Evolutionary conservation across 306 rosid species (phyloP).

Genomic region (Lagenaria siceraria): DNA sequence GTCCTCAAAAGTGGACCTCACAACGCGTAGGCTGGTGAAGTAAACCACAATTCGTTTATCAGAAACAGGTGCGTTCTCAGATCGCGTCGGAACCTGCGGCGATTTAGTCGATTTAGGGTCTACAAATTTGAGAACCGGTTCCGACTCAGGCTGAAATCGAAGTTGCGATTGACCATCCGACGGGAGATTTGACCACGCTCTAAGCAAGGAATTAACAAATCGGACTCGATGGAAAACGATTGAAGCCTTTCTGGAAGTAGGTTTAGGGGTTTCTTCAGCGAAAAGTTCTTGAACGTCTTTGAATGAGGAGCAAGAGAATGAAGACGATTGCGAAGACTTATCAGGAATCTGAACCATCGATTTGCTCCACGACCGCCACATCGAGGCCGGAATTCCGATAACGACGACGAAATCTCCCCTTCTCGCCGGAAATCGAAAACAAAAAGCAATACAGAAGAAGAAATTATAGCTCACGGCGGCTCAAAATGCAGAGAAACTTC

Average conservation of each 20-base stretch:
- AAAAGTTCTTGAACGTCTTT: conserved; percentile 68
- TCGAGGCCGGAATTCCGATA: conserved; percentile 28
- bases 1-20: conserved; percentile 65
- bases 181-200: conserved; percentile 27
- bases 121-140: background rate
- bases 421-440: background rate
- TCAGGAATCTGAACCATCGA: conserved; percentile 47
- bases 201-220: conserved; percentile 43
- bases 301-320: conserved; percentile 75
- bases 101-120: conserved; percentile 16
- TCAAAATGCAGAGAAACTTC: background rate
- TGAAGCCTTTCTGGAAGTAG: conserved; percentile 26
- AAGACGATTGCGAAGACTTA: conserved; percentile 32
- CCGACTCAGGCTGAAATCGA: background rate
- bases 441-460: background rate
- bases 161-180: background rate
- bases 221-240: conserved; percentile 71
- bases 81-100: conserved; percentile 7
- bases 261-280: conserved; percentile 36
- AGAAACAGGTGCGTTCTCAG: conserved; percentile 23
- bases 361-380: conserved; percentile 85
- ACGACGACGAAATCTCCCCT: background rate
- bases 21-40: conserved; percentile 88
- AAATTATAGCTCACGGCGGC: background rate
- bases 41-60: conserved; percentile 70